phyloP scores from a whole-genome alignment of 2,329 filamentous ascomycete species.

The Lanzia echinophila region DNA sequence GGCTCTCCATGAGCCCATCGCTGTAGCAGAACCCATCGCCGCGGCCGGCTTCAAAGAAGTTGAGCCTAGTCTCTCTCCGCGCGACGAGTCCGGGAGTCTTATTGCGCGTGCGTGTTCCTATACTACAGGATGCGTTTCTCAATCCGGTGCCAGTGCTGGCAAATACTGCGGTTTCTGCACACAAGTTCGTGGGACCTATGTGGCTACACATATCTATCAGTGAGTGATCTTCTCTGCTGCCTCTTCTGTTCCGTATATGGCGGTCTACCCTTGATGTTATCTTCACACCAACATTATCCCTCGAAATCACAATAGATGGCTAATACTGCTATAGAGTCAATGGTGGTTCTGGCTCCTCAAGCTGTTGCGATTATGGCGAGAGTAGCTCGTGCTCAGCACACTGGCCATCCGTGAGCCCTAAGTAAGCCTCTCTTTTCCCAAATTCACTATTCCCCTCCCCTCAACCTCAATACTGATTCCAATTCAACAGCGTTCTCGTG shows the following conservation, averaged over 20 bases:
- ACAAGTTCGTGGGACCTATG: constrained; percentile 6
- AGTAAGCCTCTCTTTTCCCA: too few species aligned
- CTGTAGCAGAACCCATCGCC: background rate
- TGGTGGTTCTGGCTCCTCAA: constrained; percentile 4
- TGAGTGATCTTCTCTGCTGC: background rate
- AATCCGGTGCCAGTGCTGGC: constrained; percentile 2
- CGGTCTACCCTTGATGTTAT: background rate
- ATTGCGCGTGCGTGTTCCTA: constrained; percentile 4
- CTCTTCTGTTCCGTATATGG: background rate
- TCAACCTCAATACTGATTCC: too few species aligned
- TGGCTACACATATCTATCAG: constrained; percentile 5
- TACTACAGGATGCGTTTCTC: background rate
- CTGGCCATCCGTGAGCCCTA: constrained; percentile 3
- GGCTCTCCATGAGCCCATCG: background rate
- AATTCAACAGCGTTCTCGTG: constrained; percentile 3
- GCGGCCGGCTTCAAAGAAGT: background rate
- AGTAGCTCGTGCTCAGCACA: constrained; percentile 1
- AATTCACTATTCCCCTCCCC: too few species aligned
- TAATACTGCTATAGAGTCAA: constrained; percentile 4
- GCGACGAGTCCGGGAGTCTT: background rate
- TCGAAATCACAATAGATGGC: background rate
- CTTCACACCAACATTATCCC: too few species aligned
- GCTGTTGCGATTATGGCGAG: constrained; percentile 5
- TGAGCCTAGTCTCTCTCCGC: background rate
- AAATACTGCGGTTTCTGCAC: constrained; percentile 11